Evolutionary conservation across 345 rosid genomes (phyloP).

Genomic region (Anacardium occidentale): DNA sequence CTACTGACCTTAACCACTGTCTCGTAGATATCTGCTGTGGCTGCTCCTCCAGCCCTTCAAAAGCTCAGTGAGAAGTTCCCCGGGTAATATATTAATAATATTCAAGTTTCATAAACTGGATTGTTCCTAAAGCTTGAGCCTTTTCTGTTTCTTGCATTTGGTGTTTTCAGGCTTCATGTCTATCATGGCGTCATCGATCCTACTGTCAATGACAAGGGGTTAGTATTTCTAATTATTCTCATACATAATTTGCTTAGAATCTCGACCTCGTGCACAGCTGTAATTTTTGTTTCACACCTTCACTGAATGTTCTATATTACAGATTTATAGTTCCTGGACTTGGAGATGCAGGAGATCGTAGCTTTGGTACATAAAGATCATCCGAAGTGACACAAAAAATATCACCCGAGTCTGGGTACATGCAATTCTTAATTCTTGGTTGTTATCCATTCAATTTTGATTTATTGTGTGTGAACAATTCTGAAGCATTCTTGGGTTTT

Average conservation of each 20-base stretch:
- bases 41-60: constrained; percentile 91
- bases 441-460: constrained; percentile 28
- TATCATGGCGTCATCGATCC: constrained; percentile 92
- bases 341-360: constrained; percentile 97
- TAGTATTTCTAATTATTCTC: constrained; percentile 17
- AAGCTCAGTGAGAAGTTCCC: constrained; percentile 93
- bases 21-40: constrained; percentile 81
- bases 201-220: constrained; percentile 80
- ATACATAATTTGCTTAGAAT: background rate
- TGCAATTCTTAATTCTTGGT: background rate
- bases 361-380: constrained; percentile 62
- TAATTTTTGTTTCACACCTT: background rate
- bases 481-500: background rate
- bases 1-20: constrained; percentile 16
- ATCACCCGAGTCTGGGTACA: background rate
- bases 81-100: constrained; percentile 48
- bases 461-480: constrained; percentile 9
- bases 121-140: constrained; percentile 4
- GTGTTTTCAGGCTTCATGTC: constrained; percentile 73
- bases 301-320: constrained; percentile 5
- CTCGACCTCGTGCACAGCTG: background rate
- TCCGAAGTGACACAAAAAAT: background rate
- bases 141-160: constrained; percentile 12
- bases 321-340: constrained; percentile 96
- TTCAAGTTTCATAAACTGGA: background rate